Evolutionary conservation across 176 grass and related monocot species (phyloP).

Genomic region (Lolium multiflorum): DNA sequence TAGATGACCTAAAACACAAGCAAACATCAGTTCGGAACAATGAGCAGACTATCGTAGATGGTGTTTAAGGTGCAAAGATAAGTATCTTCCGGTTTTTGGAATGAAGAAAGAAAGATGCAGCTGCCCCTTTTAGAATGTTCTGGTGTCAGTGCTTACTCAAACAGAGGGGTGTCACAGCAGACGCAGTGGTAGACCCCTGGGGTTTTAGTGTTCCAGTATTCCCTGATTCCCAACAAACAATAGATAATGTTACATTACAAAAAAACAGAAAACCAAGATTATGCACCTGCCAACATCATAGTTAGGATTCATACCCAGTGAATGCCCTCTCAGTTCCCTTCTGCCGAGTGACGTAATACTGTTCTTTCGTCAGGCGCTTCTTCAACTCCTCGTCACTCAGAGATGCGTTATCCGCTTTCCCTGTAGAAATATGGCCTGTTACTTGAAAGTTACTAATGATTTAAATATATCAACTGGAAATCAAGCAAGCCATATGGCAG

Average conservation of each 20-base stretch:
- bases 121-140: not conserved
- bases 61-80: not conserved
- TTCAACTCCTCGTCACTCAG: conserved; percentile 83
- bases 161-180: conserved; percentile 83
- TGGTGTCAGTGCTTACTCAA: conserved; percentile 58
- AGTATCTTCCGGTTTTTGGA: not conserved
- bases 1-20: conserved; percentile 60
- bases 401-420: conserved; percentile 43
- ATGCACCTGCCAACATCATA: not conserved
- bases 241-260: not conserved
- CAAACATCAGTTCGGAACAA: conserved; percentile 13
- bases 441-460: not conserved
- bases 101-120: conserved; percentile 6
- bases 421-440: conserved; percentile 31
- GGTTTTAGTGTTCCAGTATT: conserved; percentile 58
- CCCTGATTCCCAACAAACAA: conserved; percentile 42
- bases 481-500: not conserved
- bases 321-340: conserved; percentile 95
- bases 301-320: conserved; percentile 60
- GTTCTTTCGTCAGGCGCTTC: conserved; percentile 67
- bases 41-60: not conserved
- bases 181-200: conserved; percentile 70
- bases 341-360: conserved; percentile 75
- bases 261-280: not conserved
- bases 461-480: not conserved